phyloP scores from a whole-genome alignment of 169 alveolate genomes.

The Eimeria acervulina region DNA sequence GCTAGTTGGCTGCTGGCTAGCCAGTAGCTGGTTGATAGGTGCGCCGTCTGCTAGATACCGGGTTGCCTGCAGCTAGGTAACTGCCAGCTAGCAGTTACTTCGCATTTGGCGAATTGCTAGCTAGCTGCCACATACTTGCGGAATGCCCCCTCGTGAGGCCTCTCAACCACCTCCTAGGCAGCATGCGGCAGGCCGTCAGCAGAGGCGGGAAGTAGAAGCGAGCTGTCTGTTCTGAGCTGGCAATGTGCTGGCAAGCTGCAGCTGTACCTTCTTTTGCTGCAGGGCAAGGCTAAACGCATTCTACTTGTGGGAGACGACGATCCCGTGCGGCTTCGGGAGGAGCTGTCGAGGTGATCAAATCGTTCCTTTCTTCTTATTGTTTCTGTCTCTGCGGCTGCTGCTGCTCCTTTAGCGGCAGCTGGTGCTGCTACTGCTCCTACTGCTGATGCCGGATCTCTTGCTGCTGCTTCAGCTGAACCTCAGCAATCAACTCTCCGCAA shows the following conservation, averaged over 20 bases:
- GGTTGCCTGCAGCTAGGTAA: neutral
- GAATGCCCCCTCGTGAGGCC: neutral
- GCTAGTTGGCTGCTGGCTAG: neutral
- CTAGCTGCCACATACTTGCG: neutral
- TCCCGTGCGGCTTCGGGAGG: slow-evolving; percentile 18
- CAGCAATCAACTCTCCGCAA: neutral
- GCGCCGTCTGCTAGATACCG: neutral
- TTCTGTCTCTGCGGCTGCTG: neutral
- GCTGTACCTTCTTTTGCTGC: neutral
- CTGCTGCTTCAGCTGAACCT: neutral
- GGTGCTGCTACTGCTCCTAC: neutral
- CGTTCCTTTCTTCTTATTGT: neutral
- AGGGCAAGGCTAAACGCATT: slow-evolving; percentile 73
- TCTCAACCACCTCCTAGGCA: neutral
- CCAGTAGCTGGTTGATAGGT: neutral
- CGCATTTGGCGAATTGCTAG: too few species aligned
- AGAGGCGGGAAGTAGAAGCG: neutral
- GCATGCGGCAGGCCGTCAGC: neutral
- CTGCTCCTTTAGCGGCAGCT: neutral
- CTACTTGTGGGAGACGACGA: slow-evolving; percentile 25
- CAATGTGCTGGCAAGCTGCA: neutral
- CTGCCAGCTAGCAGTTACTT: neutral
- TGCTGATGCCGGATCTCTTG: neutral
- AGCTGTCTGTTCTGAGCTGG: neutral
- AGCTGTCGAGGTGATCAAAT: slow-evolving; percentile 38